Base-by-base conservation (phyloP, 2,329 filamentous ascomycete genomes). In the Karstenula rhodostoma region DNA sequence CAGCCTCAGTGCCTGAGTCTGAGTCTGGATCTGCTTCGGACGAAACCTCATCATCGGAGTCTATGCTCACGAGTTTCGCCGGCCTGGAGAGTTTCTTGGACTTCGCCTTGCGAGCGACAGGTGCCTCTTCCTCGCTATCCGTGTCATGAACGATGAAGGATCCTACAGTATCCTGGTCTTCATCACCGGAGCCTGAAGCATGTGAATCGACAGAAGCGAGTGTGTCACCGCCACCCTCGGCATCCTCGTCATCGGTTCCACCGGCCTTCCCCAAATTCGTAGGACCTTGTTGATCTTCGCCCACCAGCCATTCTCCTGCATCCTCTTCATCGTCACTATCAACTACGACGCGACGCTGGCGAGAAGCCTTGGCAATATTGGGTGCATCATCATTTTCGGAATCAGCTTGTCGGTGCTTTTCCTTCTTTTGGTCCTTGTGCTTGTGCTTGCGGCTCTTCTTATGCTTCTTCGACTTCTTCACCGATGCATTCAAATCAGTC, bases 181-280 rank as follows among this genome's bases (percentile, higher is more conserved):
- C 87, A 8, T 85, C 86, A 3, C 85, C 84, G 42, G 37, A 52
- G 7, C 33, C 51, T 33, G 89, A 91, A 68, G 84, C 85, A 6
- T 87, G 83, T 25, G 89, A 91, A 70, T 95, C 91, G 32, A 91
- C 87, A 0, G 89, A 88, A 40, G 86, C 86, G 52, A 97, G 83
- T 75, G 87, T 92, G 58, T 96, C 91, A 23, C 93, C 94, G 3
- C 90, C 92, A 1, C 93, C 93, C 73, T 96, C 94, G 2, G 90
- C 92, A 73, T 97, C 87, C 76, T 96, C 93, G 64, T 96, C 92
- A 55, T 93, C 90, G n/a, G 87, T 86, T 4, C 91, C 92, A n/a
- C 92, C 93, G 47, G 91, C 90, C 73, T 89, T 90, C 50, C 91
- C 92, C 17, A 94, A 82, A n/a, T 82, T 81, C 4, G 89, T 73